Conservation (phyloP, 2,329 filamentous ascomycete species). For the Diplodia intermedia region DNA sequence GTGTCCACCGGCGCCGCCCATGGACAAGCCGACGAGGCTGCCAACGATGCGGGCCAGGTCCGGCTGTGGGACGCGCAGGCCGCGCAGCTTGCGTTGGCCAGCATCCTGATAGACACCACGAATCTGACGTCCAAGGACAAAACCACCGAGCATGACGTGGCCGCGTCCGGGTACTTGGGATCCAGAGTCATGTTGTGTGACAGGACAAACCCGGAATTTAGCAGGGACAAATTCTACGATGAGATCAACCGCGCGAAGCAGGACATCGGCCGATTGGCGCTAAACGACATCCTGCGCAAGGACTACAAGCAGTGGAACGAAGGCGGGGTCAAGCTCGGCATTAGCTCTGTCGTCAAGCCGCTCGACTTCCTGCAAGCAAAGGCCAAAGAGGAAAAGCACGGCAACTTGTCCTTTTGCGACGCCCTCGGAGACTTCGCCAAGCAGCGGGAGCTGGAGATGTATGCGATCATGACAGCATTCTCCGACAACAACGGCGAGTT, state of each 20-base stretch:
- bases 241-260: conserved; percentile 70
- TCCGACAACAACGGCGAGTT: conserved; percentile 62
- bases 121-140: conserved; percentile 67
- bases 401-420: conserved; percentile 54
- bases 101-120: conserved; percentile 75
- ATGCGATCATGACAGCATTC: conserved; percentile 73
- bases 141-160: conserved; percentile 67
- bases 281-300: conserved; percentile 75
- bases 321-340: conserved; percentile 64
- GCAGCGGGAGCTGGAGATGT: conserved; percentile 68
- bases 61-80: conserved; percentile 63
- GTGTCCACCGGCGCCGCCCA: conserved; percentile 52
- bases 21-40: conserved; percentile 48
- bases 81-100: conserved; percentile 71
- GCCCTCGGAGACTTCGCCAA: conserved; percentile 61
- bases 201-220: conserved; percentile 50
- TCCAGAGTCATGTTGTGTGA: conserved; percentile 54
- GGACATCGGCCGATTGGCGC: conserved; percentile 65
- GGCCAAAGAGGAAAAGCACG: conserved; percentile 52
- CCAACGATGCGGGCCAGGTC: conserved; percentile 46
- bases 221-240: conserved; percentile 64
- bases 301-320: conserved; percentile 82
- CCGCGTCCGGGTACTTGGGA: conserved; percentile 67
- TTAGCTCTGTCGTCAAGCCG: conserved; percentile 69
- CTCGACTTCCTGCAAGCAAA: conserved; percentile 66